phyloP scores from a whole-genome alignment of 163 green algal genomes.

The Scenedesmus sp. region DNA sequence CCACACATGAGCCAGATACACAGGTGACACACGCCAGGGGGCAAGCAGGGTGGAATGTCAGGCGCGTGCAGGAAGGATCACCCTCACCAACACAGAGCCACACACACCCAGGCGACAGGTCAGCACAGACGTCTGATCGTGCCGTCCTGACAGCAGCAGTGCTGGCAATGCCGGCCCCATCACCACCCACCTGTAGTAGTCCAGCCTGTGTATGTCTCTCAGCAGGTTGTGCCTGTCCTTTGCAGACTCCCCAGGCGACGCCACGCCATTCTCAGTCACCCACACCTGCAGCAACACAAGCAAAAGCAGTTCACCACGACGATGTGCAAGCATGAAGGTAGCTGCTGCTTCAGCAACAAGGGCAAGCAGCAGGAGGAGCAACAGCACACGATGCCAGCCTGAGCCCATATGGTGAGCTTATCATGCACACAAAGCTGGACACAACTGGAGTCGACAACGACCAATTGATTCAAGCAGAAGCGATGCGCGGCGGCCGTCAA shows the following conservation, averaged over 20 bases:
- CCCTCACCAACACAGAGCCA: not conserved
- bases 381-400: too few relatives aligned
- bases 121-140: too few relatives aligned
- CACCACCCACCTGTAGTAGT: conserved; percentile 53
- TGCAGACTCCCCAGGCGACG: not conserved
- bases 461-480: too few relatives aligned
- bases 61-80: conserved; percentile 39
- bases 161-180: not conserved
- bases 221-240: conserved; percentile 35
- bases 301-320: too few relatives aligned
- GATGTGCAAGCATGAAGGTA: not conserved
- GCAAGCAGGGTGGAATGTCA: conserved; percentile 2
- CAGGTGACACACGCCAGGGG: not conserved
- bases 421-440: too few relatives aligned
- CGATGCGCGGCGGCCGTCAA: not conserved
- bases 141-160: not conserved
- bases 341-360: too few relatives aligned
- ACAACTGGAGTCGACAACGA: too few relatives aligned
- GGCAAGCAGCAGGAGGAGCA: not conserved
- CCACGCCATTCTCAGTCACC: conserved; percentile 61
- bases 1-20: not conserved
- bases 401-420: too few relatives aligned
- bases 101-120: not conserved
- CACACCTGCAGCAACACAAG: conserved; percentile 16
- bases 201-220: conserved; percentile 60